Conservation (phyloP, 768 basidiomycete genomes). For the Boletus barrowsii region DNA sequence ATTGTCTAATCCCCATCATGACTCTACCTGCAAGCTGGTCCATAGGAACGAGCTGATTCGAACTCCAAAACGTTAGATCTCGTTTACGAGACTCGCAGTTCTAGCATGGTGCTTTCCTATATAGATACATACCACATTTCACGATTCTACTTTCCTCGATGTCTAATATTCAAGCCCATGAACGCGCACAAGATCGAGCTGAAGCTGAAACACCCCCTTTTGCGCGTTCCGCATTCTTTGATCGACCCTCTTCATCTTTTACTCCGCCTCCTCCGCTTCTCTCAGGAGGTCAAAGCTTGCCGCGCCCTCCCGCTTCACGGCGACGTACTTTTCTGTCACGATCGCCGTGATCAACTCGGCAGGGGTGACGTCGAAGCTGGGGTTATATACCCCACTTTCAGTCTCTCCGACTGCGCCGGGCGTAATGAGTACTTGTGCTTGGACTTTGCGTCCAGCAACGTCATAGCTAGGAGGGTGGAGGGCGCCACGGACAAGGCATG, state of each 20-base stretch:
- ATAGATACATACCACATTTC: too few relatives aligned
- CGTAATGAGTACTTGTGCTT: constrained; percentile 82
- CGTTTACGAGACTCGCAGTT: too few relatives aligned
- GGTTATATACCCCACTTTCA: constrained; percentile 65
- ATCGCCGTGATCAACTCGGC: constrained; percentile 92
- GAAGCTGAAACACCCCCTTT: neutral
- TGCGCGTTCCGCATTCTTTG: too few relatives aligned
- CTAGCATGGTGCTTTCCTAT: too few relatives aligned
- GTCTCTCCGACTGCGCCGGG: constrained; percentile 48
- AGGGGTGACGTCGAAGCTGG: constrained; percentile 95
- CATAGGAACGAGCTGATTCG: too few relatives aligned
- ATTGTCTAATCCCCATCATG: too few relatives aligned
- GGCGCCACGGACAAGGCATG: constrained; percentile 82
- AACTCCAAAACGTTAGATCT: too few relatives aligned
- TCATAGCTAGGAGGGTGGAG: constrained; percentile 51
- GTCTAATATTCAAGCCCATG: too few relatives aligned
- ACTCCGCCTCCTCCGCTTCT: constrained; percentile 18
- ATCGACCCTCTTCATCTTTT: neutral
- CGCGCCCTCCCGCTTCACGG: constrained; percentile 60
- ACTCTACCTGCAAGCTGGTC: too few relatives aligned
- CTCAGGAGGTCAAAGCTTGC: constrained; percentile 59
- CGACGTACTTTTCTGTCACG: constrained; percentile 94
- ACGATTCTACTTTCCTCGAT: too few relatives aligned
- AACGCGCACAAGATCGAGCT: too few relatives aligned
- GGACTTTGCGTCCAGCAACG: constrained; percentile 46